These are phyloP conservation scores for Colletotrichum tamarilloi DNA, from an alignment of 2,329 filamentous ascomycete species.

Conservation along the genomic window DNA sequence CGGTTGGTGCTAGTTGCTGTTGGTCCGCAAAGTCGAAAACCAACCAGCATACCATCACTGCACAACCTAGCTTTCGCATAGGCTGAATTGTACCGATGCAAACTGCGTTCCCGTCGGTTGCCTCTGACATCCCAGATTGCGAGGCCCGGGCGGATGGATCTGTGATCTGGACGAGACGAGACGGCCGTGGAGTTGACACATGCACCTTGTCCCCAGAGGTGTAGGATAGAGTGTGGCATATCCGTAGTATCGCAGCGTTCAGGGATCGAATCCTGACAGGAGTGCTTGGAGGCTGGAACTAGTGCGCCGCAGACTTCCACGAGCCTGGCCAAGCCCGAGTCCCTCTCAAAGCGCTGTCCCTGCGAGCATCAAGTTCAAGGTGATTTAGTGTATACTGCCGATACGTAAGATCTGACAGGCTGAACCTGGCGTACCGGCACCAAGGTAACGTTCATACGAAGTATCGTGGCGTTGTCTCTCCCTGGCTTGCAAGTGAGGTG, in stretches of 20 bases:
- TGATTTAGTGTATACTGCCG: background rate
- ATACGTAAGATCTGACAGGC: background rate
- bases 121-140: constrained; percentile 12
- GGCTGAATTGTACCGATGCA: constrained; percentile 3
- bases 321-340: constrained; percentile 5
- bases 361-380: constrained; percentile 25
- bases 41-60: background rate
- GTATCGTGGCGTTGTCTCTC: background rate
- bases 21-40: background rate
- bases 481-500: background rate
- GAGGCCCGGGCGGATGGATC: constrained; percentile 6
- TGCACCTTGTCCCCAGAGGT: constrained; percentile 4
- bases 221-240: constrained; percentile 11
- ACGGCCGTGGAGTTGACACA: constrained; percentile 26
- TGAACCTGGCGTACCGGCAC: constrained; percentile 17
- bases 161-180: constrained; percentile 29
- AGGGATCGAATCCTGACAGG: background rate
- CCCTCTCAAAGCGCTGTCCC: constrained; percentile 13
- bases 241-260: constrained; percentile 19
- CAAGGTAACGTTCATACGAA: background rate
- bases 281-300: background rate
- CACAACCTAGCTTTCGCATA: background rate
- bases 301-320: constrained; percentile 4
- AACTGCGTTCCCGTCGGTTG: constrained; percentile 11
- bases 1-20: background rate